Percentiles rank a stretch among this genome's conserved stretches.
phyloP scores from a whole-genome alignment of 2,329 filamentous ascomycete genomes.

The Pseudogymnoascus destructans region DNA sequence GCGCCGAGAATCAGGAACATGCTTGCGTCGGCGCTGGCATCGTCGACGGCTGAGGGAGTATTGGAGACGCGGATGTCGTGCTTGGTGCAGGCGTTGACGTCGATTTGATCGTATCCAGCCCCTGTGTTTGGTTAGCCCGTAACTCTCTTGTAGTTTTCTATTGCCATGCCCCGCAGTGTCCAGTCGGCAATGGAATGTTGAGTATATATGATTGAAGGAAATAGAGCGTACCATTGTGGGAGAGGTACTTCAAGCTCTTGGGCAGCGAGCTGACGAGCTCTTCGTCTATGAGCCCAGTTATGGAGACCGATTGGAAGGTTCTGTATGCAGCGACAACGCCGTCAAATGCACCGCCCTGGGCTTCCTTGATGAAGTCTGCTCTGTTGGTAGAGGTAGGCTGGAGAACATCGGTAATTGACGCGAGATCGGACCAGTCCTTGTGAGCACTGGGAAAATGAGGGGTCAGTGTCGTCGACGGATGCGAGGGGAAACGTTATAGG shows the following conservation, averaged over 20 bases:
- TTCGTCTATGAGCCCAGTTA: constrained; percentile 58
- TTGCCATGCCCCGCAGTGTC: not conserved
- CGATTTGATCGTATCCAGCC: constrained; percentile 76
- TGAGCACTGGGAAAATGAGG: constrained; percentile 40
- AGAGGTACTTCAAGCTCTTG: constrained; percentile 41
- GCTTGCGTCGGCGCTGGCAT: constrained; percentile 69
- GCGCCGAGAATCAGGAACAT: constrained; percentile 75
- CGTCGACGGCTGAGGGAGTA: constrained; percentile 67
- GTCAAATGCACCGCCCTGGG: constrained; percentile 50
- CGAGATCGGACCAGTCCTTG: constrained; percentile 48
- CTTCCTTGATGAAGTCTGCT: constrained; percentile 56
- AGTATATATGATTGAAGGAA: constrained; percentile 2
- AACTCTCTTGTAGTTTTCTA: not conserved
- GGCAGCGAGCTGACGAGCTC: constrained; percentile 52
- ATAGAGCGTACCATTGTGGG: constrained; percentile 41
- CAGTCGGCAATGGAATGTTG: not conserved
- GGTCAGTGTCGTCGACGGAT: constrained; percentile 10
- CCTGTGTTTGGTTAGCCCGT: constrained; percentile 31
- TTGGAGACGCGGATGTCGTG: constrained; percentile 62
- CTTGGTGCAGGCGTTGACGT: constrained; percentile 56
- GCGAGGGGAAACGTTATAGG: not conserved
- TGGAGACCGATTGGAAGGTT: constrained; percentile 49
- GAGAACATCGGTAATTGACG: constrained; percentile 51
- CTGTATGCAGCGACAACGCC: constrained; percentile 54
- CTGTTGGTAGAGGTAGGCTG: constrained; percentile 47